Percentiles rank a stretch among this genome's conserved stretches.
phyloP scores from a whole-genome alignment of 202 grass and related monocot genomes.

The Miscanthus sacchariflorus region DNA sequence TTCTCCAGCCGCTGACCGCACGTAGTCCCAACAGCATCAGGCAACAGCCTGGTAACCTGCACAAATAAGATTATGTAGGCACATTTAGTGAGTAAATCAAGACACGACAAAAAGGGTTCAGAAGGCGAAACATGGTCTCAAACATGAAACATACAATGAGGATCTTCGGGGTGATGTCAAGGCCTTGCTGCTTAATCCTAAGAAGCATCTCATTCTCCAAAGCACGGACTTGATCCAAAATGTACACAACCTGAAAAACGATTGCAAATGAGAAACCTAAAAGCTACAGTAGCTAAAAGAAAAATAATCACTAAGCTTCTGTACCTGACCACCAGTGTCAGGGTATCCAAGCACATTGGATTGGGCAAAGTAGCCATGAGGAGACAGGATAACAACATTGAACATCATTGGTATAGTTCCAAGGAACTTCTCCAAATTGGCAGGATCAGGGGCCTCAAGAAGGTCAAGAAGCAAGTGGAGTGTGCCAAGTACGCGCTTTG shows the following conservation, averaged over 20 bases:
- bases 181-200: constrained; percentile 96
- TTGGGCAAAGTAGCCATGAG: constrained; percentile 94
- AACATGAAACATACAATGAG: constrained; percentile 72
- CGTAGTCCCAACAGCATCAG: constrained; percentile 88
- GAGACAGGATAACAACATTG: constrained; percentile 95
- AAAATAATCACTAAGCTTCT: background rate
- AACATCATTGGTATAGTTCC: constrained; percentile 89
- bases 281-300: background rate
- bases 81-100: constrained; percentile 19
- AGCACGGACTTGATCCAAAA: constrained; percentile 93
- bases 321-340: constrained; percentile 92
- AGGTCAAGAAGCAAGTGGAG: constrained; percentile 92
- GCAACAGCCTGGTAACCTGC: constrained; percentile 90
- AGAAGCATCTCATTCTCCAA: constrained; percentile 95
- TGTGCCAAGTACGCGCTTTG: constrained; percentile 64
- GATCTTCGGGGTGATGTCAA: constrained; percentile 88
- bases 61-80: constrained; percentile 26
- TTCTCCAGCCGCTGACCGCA: constrained; percentile 85
- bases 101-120: constrained; percentile 14
- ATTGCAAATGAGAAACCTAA: constrained; percentile 37
- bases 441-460: constrained; percentile 90
- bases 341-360: constrained; percentile 96
- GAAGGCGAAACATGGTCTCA: constrained; percentile 30
- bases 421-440: constrained; percentile 92
- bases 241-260: constrained; percentile 79